Evolutionary conservation across 352 stramenopile genomes (phyloP).

Genomic region (Phytophthora sansomeana): DNA sequence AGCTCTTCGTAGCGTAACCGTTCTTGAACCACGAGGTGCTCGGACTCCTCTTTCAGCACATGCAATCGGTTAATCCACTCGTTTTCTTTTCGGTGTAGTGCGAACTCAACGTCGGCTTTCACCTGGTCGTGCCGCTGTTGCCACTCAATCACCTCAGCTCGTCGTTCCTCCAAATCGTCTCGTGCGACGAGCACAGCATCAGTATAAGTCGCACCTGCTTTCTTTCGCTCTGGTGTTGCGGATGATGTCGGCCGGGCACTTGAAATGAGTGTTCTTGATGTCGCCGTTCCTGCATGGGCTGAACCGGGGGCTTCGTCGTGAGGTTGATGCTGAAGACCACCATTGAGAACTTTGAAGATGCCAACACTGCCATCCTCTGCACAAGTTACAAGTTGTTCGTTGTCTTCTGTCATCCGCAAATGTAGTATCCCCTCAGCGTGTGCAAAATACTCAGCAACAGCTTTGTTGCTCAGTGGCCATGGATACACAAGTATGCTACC

Average conservation of each 20-base stretch:
- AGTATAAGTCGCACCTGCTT: slow-evolving; percentile 21
- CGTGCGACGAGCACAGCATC: slow-evolving; percentile 76
- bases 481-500: slow-evolving; percentile 71
- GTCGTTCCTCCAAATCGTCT: slow-evolving; percentile 83
- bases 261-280: slow-evolving; percentile 14
- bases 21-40: slow-evolving; percentile 81
- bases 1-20: slow-evolving; percentile 82
- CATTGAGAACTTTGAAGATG: slow-evolving; percentile 59
- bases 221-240: slow-evolving; percentile 23
- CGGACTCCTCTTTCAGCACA: slow-evolving; percentile 80
- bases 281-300: neutral
- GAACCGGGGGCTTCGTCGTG: slow-evolving; percentile 2
- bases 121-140: slow-evolving; percentile 81
- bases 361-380: slow-evolving; percentile 74
- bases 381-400: slow-evolving; percentile 57
- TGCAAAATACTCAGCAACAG: slow-evolving; percentile 53
- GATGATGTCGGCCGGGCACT: slow-evolving; percentile 30
- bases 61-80: slow-evolving; percentile 88
- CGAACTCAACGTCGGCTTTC: slow-evolving; percentile 86
- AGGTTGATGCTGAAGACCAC: slow-evolving; percentile 14
- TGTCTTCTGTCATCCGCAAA: slow-evolving; percentile 80
- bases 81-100: slow-evolving; percentile 86
- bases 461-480: slow-evolving; percentile 62
- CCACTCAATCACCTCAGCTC: slow-evolving; percentile 57
- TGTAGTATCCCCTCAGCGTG: slow-evolving; percentile 71